These are phyloP conservation scores for Nicotiana obtusifolia DNA, from an alignment of 257 asterid genomes.

Conservation along the genomic window DNA sequence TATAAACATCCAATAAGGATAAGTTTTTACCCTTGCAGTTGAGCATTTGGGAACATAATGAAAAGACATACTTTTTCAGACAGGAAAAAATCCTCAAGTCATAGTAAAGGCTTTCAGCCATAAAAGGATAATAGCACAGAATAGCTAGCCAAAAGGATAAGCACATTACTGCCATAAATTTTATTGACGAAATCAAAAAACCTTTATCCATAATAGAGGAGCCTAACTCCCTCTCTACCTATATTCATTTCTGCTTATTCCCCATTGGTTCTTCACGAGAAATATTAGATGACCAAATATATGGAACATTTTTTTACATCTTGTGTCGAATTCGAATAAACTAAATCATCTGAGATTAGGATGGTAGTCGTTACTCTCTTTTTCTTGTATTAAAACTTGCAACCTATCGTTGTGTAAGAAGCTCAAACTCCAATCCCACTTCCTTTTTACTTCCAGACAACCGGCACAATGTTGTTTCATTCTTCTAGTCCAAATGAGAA, in stretches of 20 bases:
- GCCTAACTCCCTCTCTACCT: neutral
- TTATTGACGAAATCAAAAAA: neutral
- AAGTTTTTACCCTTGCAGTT: too few relatives aligned
- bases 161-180: too few relatives aligned
- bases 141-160: too few relatives aligned
- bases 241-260: neutral
- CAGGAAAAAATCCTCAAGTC: too few relatives aligned
- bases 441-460: neutral
- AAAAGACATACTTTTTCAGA: too few relatives aligned
- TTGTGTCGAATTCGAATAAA: neutral
- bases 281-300: neutral
- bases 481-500: slow-evolving; percentile 6
- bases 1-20: too few relatives aligned
- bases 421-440: neutral
- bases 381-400: neutral
- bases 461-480: neutral
- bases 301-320: neutral
- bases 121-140: neutral
- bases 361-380: neutral
- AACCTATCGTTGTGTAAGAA: neutral
- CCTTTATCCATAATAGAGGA: neutral
- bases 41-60: too few relatives aligned
- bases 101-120: too few relatives aligned
- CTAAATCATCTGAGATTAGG: neutral
- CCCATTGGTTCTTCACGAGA: neutral